Base-by-base conservation (phyloP, 1,139 yeast species). In the Kluyveromyces sp. region DNA sequence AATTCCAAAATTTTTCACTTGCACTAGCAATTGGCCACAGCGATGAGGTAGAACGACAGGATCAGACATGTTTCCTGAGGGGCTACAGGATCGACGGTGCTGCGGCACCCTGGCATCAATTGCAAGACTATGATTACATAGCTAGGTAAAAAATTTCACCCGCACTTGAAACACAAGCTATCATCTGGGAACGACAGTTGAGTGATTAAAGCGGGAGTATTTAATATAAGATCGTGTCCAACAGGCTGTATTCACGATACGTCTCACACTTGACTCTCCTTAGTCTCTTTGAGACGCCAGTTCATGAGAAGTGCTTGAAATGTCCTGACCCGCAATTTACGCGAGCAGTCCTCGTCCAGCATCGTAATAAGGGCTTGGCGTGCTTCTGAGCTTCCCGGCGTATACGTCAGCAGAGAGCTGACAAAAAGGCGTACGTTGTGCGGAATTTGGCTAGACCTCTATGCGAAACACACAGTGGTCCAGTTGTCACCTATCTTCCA, bases 121-220 rank as follows among this genome's bases (percentile, higher is more conserved):
- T n/a, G n/a, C n/a, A n/a, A n/a, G n/a, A n/a, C n/a, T n/a, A n/a
- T n/a, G n/a, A n/a, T n/a, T n/a, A n/a, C n/a, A n/a, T n/a, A n/a
- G n/a, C n/a, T n/a, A n/a, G n/a, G n/a, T n/a, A n/a, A n/a, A n/a
- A 32, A 37, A 53, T 62, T 57, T 62, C 51, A 56, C 66, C 66
- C 65, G 55, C 45, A 55, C 61, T 52, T 62, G 66, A 62, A 62
- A 62, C 66, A 51, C 65, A 60, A 46, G 38, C 64, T 60, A 60
- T 57, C 58, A 62, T 55, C 42, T 44, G 43, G 41, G 39, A 20
- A 41, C 53, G 58, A 61, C 58, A 61, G 65, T 56, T 54, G 66
- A 62, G 66, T 65, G 66, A 62, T 62, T 62, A 62, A 59, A 58
- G 53, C 64, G 66, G 66, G 52, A 51, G 44, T 56, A 52, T 53